Evolutionary conservation across 176 grass and related monocot species (phyloP).

Genomic region (Musa troglodytarum): DNA sequence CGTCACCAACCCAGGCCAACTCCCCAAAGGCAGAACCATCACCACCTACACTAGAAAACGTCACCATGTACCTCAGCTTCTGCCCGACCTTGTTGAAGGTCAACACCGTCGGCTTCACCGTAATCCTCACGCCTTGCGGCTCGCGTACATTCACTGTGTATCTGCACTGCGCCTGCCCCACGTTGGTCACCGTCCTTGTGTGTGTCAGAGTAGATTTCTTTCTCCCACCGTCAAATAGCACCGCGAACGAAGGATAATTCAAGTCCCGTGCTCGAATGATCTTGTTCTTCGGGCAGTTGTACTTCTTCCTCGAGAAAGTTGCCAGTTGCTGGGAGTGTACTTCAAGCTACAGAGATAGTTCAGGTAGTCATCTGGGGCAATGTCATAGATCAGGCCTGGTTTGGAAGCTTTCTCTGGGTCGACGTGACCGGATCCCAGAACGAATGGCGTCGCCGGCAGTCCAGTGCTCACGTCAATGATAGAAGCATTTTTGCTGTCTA

Average conservation of each 20-base stretch:
- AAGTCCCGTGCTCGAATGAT: neutral
- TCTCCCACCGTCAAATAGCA: neutral
- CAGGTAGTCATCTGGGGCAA: slow-evolving; percentile 1
- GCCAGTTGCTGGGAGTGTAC: slow-evolving; percentile 2
- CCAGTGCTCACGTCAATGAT: slow-evolving; percentile 5
- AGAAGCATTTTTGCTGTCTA: neutral
- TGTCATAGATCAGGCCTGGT: slow-evolving; percentile 22
- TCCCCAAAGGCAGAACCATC: neutral
- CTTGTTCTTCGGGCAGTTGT: neutral
- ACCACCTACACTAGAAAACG: neutral
- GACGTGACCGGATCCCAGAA: slow-evolving; percentile 9
- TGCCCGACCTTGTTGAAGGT: slow-evolving; percentile 29
- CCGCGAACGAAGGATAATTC: slow-evolving; percentile 12
- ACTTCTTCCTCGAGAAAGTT: neutral
- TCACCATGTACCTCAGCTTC: neutral
- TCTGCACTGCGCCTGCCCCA: slow-evolving; percentile 36
- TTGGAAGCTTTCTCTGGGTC: slow-evolving; percentile 4
- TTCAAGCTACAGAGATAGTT: slow-evolving; percentile 11
- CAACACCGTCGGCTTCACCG: slow-evolving; percentile 52
- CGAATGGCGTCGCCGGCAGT: neutral
- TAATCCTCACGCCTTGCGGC: slow-evolving; percentile 47
- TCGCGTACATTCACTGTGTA: slow-evolving; percentile 51
- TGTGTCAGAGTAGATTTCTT: neutral
- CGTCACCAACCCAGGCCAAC: neutral
- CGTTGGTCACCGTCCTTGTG: slow-evolving; percentile 68